Conservation (phyloP, 2,329 filamentous ascomycete species). For the Lasiodiplodia gonubiensis region DNA sequence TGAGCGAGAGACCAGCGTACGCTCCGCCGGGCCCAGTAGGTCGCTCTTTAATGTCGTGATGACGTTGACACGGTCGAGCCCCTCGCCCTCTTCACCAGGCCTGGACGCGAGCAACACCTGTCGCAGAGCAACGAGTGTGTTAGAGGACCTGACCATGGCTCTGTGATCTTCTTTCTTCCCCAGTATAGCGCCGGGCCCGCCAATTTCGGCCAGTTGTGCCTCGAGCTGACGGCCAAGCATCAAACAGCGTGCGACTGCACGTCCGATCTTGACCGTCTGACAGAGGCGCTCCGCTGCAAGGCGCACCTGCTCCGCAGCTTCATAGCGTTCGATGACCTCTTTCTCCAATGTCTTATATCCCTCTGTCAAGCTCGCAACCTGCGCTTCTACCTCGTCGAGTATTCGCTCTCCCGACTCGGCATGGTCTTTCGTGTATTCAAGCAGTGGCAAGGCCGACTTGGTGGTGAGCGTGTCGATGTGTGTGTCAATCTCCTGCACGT, state of each 20-base stretch:
- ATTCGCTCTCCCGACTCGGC: conserved; percentile 74
- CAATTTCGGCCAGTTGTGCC: conserved; percentile 77
- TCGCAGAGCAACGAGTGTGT: conserved; percentile 76
- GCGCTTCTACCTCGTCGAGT: conserved; percentile 76
- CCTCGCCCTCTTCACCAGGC: conserved; percentile 75
- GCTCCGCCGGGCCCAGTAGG: conserved; percentile 74
- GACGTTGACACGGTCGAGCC: conserved; percentile 74
- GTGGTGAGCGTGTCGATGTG: conserved; percentile 92
- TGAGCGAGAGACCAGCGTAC: conserved; percentile 72
- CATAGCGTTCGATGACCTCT: conserved; percentile 85
- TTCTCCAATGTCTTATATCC: conserved; percentile 85
- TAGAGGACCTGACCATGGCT: conserved; percentile 79
- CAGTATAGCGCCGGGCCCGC: conserved; percentile 49
- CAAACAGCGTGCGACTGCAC: conserved; percentile 78
- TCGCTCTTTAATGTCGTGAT: conserved; percentile 73
- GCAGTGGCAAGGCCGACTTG: conserved; percentile 78
- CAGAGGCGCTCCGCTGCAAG: conserved; percentile 78
- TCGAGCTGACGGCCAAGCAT: conserved; percentile 86
- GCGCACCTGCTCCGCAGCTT: conserved; percentile 82
- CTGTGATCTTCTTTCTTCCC: conserved; percentile 72
- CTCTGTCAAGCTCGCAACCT: conserved; percentile 79
- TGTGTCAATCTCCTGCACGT: conserved; percentile 95
- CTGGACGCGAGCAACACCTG: conserved; percentile 72
- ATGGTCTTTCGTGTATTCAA: conserved; percentile 77
- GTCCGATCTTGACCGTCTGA: conserved; percentile 76